Percentiles rank a stretch among this genome's conserved stretches.
phyloP scores from a whole-genome alignment of 352 stramenopile species.

The Stramenopiles sp. region DNA sequence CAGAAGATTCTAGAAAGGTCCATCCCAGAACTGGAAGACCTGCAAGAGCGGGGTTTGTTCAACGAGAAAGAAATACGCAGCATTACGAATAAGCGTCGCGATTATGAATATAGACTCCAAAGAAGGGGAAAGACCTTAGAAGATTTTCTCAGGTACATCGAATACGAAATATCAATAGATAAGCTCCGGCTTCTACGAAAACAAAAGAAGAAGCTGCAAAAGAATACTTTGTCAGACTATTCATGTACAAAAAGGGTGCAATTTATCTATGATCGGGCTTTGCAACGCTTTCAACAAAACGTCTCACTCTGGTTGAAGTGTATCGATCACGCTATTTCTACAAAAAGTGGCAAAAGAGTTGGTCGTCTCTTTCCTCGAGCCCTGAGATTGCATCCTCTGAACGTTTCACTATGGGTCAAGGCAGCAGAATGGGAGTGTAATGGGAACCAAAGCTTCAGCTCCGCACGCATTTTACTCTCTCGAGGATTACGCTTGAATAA shows the following conservation, averaged over 20 bases:
- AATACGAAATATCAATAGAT: constrained; percentile 75
- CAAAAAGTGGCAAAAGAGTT: constrained; percentile 41
- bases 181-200: constrained; percentile 57
- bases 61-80: constrained; percentile 57
- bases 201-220: constrained; percentile 33
- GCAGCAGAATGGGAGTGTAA: constrained; percentile 66
- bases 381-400: constrained; percentile 57
- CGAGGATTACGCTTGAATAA: background rate
- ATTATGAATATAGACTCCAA: constrained; percentile 74
- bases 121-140: constrained; percentile 61
- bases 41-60: constrained; percentile 61
- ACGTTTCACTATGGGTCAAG: constrained; percentile 61
- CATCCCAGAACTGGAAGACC: constrained; percentile 74
- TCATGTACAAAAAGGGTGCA: constrained; percentile 45
- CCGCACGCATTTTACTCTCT: constrained; percentile 31
- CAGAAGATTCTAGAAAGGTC: constrained; percentile 77
- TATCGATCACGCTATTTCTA: constrained; percentile 53
- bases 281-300: constrained; percentile 60
- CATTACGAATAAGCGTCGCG: constrained; percentile 58
- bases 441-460: constrained; percentile 52
- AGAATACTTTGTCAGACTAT: constrained; percentile 45
- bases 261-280: constrained; percentile 54
- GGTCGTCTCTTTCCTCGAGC: constrained; percentile 55
- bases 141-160: constrained; percentile 71
- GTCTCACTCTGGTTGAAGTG: constrained; percentile 71